phyloP scores from a whole-genome alignment of 805 yeast genomes.

The Metschnikowia sp. region DNA sequence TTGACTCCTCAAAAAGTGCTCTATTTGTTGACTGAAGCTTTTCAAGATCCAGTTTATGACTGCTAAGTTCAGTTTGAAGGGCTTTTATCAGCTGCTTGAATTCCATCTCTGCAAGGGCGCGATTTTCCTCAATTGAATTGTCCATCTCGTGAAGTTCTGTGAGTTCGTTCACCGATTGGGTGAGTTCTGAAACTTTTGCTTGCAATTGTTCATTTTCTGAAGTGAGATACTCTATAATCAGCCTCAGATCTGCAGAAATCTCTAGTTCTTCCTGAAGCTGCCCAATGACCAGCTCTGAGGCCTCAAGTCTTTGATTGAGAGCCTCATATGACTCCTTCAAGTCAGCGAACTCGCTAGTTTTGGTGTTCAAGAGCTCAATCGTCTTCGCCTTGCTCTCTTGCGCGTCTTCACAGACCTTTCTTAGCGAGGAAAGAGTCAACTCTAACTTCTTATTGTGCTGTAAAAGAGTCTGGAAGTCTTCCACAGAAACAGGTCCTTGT shows the following conservation, averaged over 20 bases:
- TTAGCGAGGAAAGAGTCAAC: conserved; percentile 35
- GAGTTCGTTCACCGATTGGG: conserved; percentile 40
- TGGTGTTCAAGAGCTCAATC: conserved; percentile 11
- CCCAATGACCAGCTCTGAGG: conserved; percentile 24
- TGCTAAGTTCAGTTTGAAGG: conserved; percentile 2
- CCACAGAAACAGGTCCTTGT: conserved; percentile 11
- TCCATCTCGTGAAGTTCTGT: conserved; percentile 51
- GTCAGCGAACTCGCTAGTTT: not conserved
- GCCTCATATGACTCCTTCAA: conserved; percentile 1
- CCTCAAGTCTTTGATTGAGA: conserved; percentile 11
- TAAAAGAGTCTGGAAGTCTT: conserved; percentile 23
- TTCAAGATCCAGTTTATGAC: conserved; percentile 1
- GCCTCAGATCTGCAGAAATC: conserved; percentile 32
- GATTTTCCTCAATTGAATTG: conserved; percentile 47
- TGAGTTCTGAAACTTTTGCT: conserved; percentile 30
- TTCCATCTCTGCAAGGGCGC: conserved; percentile 41
- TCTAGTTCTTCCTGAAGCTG: conserved; percentile 33
- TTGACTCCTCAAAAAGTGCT: conserved; percentile 2
- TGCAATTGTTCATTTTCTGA: conserved; percentile 35
- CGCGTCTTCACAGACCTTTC: conserved; percentile 19
- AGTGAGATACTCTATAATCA: conserved; percentile 32
- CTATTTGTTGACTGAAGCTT: conserved; percentile 1
- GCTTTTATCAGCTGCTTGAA: conserved; percentile 19
- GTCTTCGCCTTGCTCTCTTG: conserved; percentile 24
- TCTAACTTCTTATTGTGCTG: conserved; percentile 40